Evolutionary conservation across 257 asterid species (phyloP).

Genomic region (Thymus quinquecostatus): DNA sequence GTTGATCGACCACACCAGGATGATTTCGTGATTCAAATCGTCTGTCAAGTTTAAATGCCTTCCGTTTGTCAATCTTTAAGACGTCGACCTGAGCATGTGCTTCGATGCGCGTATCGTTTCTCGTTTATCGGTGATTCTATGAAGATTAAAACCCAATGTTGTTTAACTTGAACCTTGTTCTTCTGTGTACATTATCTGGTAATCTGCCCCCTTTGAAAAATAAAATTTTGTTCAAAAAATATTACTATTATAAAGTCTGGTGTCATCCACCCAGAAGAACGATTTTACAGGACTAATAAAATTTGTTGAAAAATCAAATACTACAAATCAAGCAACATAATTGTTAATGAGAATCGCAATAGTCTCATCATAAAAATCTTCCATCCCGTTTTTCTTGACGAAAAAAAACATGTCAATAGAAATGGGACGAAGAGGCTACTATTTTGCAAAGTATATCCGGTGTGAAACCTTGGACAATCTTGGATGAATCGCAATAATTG

Average conservation of each 20-base stretch:
- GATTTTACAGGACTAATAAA: too few species aligned
- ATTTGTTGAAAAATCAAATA: too few species aligned
- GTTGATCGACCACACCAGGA: not conserved
- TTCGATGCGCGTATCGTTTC: not conserved
- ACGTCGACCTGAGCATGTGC: not conserved
- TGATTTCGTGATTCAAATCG: not conserved
- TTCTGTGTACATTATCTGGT: too few species aligned
- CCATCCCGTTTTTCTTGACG: too few species aligned
- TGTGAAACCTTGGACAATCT: slow-evolving; percentile 23
- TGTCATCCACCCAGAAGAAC: not conserved
- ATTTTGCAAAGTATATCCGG: not conserved
- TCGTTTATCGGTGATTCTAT: not conserved
- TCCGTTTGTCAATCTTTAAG: not conserved
- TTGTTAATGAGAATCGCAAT: too few species aligned
- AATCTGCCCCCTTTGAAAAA: too few species aligned
- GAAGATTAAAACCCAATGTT: too few species aligned
- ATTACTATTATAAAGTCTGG: not conserved
- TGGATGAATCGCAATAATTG: not conserved
- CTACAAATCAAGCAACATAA: not conserved
- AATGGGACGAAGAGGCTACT: too few species aligned
- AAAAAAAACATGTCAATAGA: too few species aligned
- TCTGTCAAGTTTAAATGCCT: not conserved
- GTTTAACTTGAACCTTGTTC: too few species aligned
- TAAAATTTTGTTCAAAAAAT: too few species aligned
- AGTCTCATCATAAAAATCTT: too few species aligned